These are phyloP conservation scores for Nicotiana undulata DNA, from an alignment of 257 asterid genomes.

Conservation along the genomic window DNA sequence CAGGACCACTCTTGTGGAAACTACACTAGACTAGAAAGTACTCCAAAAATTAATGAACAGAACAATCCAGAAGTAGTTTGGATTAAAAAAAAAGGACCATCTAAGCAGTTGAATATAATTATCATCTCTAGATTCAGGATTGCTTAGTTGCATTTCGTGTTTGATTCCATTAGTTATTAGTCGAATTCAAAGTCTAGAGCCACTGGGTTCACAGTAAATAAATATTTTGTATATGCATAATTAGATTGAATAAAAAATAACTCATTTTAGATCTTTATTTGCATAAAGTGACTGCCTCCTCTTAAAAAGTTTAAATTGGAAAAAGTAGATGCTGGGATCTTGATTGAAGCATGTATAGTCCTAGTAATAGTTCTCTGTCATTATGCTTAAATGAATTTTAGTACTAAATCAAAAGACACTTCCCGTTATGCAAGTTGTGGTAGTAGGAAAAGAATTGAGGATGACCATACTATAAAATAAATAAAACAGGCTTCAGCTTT, in stretches of 20 bases:
- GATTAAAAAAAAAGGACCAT: no score
- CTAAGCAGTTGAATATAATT: no score
- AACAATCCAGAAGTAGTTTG: neutral
- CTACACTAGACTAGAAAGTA: neutral
- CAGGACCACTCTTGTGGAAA: neutral
- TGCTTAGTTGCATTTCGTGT: neutral
- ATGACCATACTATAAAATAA: neutral
- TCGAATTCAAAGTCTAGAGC: no score
- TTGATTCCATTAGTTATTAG: no score
- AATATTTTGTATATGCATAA: neutral
- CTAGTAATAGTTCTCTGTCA: no score
- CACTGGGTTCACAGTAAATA: no score
- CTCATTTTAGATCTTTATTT: neutral
- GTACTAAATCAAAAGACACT: neutral
- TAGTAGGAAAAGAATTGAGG: neutral
- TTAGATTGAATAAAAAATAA: neutral
- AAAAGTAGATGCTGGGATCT: neutral
- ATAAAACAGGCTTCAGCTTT: no score
- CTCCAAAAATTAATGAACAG: neutral
- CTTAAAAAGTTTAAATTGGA: neutral
- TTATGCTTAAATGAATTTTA: neutral
- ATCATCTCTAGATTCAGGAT: no score
- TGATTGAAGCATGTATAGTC: neutral
- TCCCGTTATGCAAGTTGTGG: neutral
- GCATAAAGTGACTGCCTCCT: no score